Base-by-base conservation (phyloP, 2,329 filamentous ascomycete species). In the Cladophialophora bantiana region DNA sequence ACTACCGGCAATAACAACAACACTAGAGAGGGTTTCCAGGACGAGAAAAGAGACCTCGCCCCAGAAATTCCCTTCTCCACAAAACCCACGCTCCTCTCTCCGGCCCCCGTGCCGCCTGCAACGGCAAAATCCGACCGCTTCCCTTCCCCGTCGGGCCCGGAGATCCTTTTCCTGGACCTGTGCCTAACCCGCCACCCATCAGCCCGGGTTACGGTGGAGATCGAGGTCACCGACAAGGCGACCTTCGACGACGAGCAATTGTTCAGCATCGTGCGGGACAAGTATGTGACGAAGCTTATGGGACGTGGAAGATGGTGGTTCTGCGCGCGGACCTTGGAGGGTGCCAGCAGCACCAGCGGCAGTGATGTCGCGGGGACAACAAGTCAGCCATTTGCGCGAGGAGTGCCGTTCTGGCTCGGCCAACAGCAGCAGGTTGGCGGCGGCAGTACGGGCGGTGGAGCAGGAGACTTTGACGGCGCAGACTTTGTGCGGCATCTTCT, bases 161-260 rank as follows among this genome's bases (percentile, higher is more conserved):
- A 74, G 62, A 53, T 70, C n/a, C 59, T 74, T 10, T 67, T 73
- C 64, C 55, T 74, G 48, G 66, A 71, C 18, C 68, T 74, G 1
- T 57, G 56, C 35, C 64, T 74, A n/a, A 61, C 64, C 5, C 58
- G 67, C 35, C 69, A 72, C 60, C 70, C 68, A 7, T 55, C 38
- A 3, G 64, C 62, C 2, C 55, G 60, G 7, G 55, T 65, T 3
- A 68, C 59, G 3, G 62, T 72, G 42, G 67, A 70, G 50, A 69
- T 74, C 50, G 60, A 67, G 55, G 60, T 71, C 62, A 42, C 62
- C 4, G 68, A 70, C 63, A 69, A 68, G 40, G 50, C 70, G 32
- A 68, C 64, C 34, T 73, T 71, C 36, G 73, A 74, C 63, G 73
- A 74, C 63, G 69, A 72, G 40, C 57, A 64, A 7, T 68, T 74